Conservation (phyloP, 441 rosid species). For the Hura crepitans region DNA sequence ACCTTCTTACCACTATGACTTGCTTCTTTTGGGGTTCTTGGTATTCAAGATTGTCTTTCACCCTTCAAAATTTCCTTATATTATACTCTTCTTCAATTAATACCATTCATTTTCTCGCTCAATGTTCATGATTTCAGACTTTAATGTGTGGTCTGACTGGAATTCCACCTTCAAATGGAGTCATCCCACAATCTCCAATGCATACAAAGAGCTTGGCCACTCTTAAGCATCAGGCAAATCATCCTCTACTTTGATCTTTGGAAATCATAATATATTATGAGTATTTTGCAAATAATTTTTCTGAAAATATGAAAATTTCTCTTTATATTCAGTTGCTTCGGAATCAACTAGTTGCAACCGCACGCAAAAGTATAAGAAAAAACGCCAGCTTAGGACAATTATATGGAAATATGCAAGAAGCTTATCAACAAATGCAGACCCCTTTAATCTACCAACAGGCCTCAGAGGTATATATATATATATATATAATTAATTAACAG, state of each 20-base stretch:
- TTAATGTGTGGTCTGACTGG: constrained; percentile 84
- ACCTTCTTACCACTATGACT: constrained; percentile 81
- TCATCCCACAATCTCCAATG: constrained; percentile 97
- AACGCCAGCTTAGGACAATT: constrained; percentile 81
- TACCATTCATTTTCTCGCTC: not conserved
- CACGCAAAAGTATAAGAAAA: constrained; percentile 53
- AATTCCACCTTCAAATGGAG: constrained; percentile 89
- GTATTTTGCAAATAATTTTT: not conserved
- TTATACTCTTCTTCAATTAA: too few relatives aligned
- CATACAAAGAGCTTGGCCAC: constrained; percentile 96
- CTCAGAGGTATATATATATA: constrained; percentile 35
- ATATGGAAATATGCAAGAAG: constrained; percentile 85
- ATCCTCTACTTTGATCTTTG: not conserved
- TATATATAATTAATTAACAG: not conserved
- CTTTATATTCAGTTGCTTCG: constrained; percentile 55
- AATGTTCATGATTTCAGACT: constrained; percentile 44
- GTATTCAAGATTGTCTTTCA: constrained; percentile 32
- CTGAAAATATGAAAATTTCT: not conserved
- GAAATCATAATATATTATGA: not conserved
- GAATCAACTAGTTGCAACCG: constrained; percentile 71
- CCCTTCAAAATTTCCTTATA: not conserved
- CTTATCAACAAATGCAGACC: constrained; percentile 80
- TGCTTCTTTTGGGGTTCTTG: constrained; percentile 79
- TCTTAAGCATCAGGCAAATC: constrained; percentile 75
- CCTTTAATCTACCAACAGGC: constrained; percentile 69